A percentile compares a stretch with the other conserved stretches of the same genome.
phyloP scores from a whole-genome alignment of 2,329 filamentous ascomycete genomes.

The Cordyceps cicadae region DNA sequence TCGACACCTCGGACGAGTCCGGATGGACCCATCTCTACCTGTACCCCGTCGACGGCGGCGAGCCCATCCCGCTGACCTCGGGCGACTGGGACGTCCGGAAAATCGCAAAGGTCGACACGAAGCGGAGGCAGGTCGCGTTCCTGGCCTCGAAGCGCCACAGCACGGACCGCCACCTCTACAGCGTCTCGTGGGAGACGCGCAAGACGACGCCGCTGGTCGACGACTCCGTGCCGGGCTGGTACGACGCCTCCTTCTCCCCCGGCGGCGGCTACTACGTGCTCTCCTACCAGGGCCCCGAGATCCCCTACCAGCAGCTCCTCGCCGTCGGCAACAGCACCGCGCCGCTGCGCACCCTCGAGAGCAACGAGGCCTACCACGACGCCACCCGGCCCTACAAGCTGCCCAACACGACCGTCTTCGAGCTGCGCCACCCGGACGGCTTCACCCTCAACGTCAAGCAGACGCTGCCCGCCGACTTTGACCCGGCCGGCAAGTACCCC shows the following conservation, averaged over 20 bases:
- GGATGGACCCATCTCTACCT: slow-evolving; percentile 65
- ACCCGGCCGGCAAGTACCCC: slow-evolving; percentile 55
- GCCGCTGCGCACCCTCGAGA: slow-evolving; percentile 49
- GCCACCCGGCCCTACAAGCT: slow-evolving; percentile 52
- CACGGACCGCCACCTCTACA: slow-evolving; percentile 61
- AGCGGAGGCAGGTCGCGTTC: slow-evolving; percentile 52
- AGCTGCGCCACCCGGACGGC: slow-evolving; percentile 53
- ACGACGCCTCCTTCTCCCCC: slow-evolving; percentile 57
- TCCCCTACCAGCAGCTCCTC: slow-evolving; percentile 63
- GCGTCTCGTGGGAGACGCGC: slow-evolving; percentile 48
- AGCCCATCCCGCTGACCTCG: slow-evolving; percentile 49
- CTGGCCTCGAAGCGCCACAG: slow-evolving; percentile 56
- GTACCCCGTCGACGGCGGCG: slow-evolving; percentile 47
- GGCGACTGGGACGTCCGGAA: slow-evolving; percentile 58
- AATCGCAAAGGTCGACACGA: slow-evolving; percentile 51
- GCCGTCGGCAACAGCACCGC: slow-evolving; percentile 45
- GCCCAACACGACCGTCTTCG: slow-evolving; percentile 56
- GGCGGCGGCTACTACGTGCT: slow-evolving; percentile 57
- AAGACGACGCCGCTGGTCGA: slow-evolving; percentile 54
- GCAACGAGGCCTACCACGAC: slow-evolving; percentile 49
- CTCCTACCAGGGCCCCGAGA: slow-evolving; percentile 55
- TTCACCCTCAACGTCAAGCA: slow-evolving; percentile 57
- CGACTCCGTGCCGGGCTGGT: slow-evolving; percentile 48
- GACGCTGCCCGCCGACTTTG: slow-evolving; percentile 56
- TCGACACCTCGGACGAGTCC: slow-evolving; percentile 58